phyloP scores from a whole-genome alignment of 768 basidiomycete genomes.

The Sarcomyxa edulis region DNA sequence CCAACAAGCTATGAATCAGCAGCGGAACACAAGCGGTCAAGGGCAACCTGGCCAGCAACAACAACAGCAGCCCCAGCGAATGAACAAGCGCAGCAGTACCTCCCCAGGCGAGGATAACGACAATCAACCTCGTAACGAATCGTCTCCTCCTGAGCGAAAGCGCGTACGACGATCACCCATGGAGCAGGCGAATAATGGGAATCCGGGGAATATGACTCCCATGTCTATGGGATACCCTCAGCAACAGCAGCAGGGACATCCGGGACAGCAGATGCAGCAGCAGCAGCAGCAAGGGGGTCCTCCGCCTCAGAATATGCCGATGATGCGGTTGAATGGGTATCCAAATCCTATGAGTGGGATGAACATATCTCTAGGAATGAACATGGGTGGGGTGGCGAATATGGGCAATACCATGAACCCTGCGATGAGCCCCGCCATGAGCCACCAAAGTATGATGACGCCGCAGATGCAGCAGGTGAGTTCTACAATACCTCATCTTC shows the following conservation, averaged over 20 bases:
- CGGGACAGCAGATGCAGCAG: constrained; percentile 12
- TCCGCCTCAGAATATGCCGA: constrained; percentile 1
- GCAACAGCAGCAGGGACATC: constrained; percentile 12
- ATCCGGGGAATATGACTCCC: too few relatives aligned
- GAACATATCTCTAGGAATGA: constrained; percentile 6
- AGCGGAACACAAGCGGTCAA: neutral
- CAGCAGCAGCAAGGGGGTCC: constrained; percentile 10
- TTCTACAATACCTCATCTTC: constrained; percentile 1
- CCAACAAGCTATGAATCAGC: constrained; percentile 26
- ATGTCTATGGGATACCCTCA: constrained; percentile 18
- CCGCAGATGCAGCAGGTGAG: constrained; percentile 30
- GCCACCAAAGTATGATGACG: constrained; percentile 29
- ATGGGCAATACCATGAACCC: constrained; percentile 23
- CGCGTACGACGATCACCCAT: constrained; percentile 46
- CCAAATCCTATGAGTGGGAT: constrained; percentile 10
- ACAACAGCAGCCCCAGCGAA: constrained; percentile 21
- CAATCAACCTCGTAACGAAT: constrained; percentile 40
- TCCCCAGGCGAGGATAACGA: constrained; percentile 62
- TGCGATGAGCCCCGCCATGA: constrained; percentile 31
- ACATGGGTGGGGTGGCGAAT: constrained; percentile 5
- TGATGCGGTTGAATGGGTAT: constrained; percentile 11
- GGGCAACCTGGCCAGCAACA: constrained; percentile 18
- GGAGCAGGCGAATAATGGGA: too few relatives aligned
- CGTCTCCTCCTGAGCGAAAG: constrained; percentile 55
- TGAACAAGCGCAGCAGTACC: constrained; percentile 52